Evolutionary conservation across 768 basidiomycete species (phyloP), one percentile per base, ranked within the genome.

Genomic region (Cubamyces lactineus): DNA sequence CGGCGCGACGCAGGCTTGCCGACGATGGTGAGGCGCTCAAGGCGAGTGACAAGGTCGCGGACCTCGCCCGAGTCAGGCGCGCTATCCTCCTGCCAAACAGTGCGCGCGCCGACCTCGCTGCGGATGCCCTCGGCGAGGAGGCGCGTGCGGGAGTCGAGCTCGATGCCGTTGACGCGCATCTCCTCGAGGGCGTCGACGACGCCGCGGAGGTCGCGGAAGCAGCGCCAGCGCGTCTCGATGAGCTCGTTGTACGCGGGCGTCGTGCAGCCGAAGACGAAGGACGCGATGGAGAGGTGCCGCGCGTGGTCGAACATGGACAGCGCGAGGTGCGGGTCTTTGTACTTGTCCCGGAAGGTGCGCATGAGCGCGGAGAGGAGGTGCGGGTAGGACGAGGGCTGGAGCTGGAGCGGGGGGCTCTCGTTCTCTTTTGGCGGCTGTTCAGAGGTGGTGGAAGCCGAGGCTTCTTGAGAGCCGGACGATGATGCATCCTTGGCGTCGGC

Each of bases 181-280:
- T 96, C 94, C 60, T 87, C 82, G 17, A 96, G 74, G 5, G 88
- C 85, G 19, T 84, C 81, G 54, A 83, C 83, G 0, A 94, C 87
- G 26, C 89, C 91, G 48, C 82, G 80, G 39, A 95, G 75, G 75
- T 96, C 93, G n/a, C 84, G 84, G 78, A 96, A 92, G 57, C 81
- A 85, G 8, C 78, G 75, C 96, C 96, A 98, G 19, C 85, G 85
- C n/a, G 91, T 93, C 68, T 84, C 79, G 26, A 98, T 84, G 19
- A 95, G 80, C 71, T 96, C 93, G 73, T 95, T 94, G 75, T 96
- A 97, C 0, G 88, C 90, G 11, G 81, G 81, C 0, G 94, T 91
- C 11, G 92, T 89, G 74, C 96, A 98, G 2, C 95, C 96, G 68
- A 88, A 88, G 30, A 96, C 88, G 73, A 92, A 98, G 5, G 90